A percentile compares a stretch with the other conserved stretches of the same genome.
Conservation (phyloP, 768 basidiomycete genomes). For the Sarcomyxa edulis region DNA sequence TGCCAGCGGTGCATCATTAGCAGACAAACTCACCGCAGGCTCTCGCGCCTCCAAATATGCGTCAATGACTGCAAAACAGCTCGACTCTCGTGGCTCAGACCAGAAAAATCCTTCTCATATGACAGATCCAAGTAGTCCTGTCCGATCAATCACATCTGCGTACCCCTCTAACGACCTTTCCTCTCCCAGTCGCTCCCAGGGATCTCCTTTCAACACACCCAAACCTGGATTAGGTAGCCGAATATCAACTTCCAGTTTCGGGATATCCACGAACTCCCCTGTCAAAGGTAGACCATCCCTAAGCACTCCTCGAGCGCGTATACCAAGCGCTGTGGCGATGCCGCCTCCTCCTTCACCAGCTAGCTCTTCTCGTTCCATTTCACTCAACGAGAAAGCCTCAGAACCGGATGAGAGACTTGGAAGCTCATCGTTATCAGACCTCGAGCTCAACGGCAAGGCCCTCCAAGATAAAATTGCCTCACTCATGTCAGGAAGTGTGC, state of each 20-base stretch:
- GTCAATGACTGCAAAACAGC: slow-evolving; percentile 79
- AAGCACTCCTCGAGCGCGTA: slow-evolving; percentile 57
- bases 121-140: background rate
- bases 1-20: slow-evolving; percentile 24
- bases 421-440: slow-evolving; percentile 20
- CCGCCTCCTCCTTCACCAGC: slow-evolving; percentile 71
- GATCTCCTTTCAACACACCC: slow-evolving; percentile 68
- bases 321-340: slow-evolving; percentile 76
- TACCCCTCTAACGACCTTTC: slow-evolving; percentile 24
- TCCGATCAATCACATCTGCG: slow-evolving; percentile 17
- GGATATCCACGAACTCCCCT: slow-evolving; percentile 24
- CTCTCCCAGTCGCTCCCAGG: slow-evolving; percentile 39
- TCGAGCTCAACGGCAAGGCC: slow-evolving; percentile 31
- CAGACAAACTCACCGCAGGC: slow-evolving; percentile 64
- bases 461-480: slow-evolving; percentile 46
- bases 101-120: slow-evolving; percentile 25
- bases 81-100: slow-evolving; percentile 42
- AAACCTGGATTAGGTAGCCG: slow-evolving; percentile 40
- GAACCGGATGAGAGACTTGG: slow-evolving; percentile 3
- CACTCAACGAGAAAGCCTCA: slow-evolving; percentile 26
- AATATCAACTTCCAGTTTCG: slow-evolving; percentile 27
- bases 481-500: slow-evolving; percentile 30
- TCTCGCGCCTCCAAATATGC: slow-evolving; percentile 83
- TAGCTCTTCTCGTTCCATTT: slow-evolving; percentile 30
- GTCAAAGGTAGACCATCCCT: slow-evolving; percentile 32